Evolutionary conservation across 2,329 filamentous ascomycete species (phyloP).

Genomic region (Colletotrichum chlorophyti): DNA sequence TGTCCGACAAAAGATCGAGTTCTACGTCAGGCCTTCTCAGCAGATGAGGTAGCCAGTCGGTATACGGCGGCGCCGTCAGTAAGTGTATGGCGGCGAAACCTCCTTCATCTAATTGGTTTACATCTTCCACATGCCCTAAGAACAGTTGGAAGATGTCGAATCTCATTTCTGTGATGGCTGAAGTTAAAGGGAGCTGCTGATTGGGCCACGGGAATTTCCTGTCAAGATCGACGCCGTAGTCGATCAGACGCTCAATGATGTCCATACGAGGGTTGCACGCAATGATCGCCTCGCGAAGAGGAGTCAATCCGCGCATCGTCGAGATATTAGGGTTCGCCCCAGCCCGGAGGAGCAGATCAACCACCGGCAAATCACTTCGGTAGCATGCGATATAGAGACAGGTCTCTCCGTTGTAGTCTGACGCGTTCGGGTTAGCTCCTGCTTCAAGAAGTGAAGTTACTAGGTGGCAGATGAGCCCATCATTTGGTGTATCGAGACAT

Average conservation of each 20-base stretch:
- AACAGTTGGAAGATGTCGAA: conserved; percentile 29
- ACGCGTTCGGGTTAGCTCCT: conserved; percentile 26
- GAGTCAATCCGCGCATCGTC: conserved; percentile 11
- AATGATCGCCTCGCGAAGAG: conserved; percentile 12
- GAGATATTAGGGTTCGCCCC: conserved; percentile 28
- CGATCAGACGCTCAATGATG: conserved; percentile 1
- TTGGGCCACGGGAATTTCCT: not conserved
- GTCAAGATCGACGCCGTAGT: not conserved
- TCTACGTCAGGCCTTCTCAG: conserved; percentile 10
- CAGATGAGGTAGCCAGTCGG: conserved; percentile 20
- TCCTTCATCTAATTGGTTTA: conserved; percentile 26
- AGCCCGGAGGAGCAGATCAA: conserved; percentile 20
- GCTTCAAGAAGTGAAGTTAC: conserved; percentile 23
- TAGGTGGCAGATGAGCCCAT: not conserved
- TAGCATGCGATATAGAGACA: conserved; percentile 25
- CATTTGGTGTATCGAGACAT: conserved; percentile 2
- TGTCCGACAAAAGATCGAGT: conserved; percentile 10
- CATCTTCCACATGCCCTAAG: not conserved
- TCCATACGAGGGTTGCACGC: not conserved
- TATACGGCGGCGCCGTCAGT: conserved; percentile 27
- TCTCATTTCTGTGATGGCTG: conserved; percentile 19
- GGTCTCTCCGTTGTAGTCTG: conserved; percentile 18
- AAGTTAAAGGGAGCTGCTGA: conserved; percentile 13
- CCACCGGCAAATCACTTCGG: conserved; percentile 14
- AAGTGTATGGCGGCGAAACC: conserved; percentile 26